These are phyloP conservation scores for Mikania micrantha DNA, from an alignment of 129 eudicot genomes.

Conservation along the genomic window DNA sequence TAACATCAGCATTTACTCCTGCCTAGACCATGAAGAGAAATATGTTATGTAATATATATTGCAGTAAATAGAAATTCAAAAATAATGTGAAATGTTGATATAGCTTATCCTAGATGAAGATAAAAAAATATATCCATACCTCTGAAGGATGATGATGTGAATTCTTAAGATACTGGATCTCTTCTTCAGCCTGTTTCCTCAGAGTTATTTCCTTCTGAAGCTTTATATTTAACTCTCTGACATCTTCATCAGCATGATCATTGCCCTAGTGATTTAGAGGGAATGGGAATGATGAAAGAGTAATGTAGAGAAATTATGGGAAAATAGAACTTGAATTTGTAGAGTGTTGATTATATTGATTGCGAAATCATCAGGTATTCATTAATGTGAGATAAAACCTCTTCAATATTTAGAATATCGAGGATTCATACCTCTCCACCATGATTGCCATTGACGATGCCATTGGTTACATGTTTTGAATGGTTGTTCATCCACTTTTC, in stretches of 20 bases:
- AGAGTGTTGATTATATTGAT: background rate
- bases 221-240: constrained; percentile 47
- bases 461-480: constrained; percentile 57
- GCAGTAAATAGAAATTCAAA: background rate
- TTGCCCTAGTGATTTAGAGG: constrained; percentile 33
- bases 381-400: background rate
- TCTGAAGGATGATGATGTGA: constrained; percentile 49
- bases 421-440: constrained; percentile 46
- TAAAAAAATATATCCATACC: constrained; percentile 36
- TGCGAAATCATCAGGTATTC: background rate
- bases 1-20: constrained; percentile 66
- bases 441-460: constrained; percentile 35
- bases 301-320: background rate
- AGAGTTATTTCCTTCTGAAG: constrained; percentile 69
- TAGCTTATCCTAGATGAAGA: background rate
- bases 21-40: constrained; percentile 46
- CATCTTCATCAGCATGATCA: constrained; percentile 39
- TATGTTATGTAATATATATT: constrained; percentile 21
- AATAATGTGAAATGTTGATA: constrained; percentile 4
- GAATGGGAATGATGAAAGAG: constrained; percentile 6
- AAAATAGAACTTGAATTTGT: background rate
- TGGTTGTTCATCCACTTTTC: constrained; percentile 87
- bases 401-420: background rate
- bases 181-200: constrained; percentile 84
- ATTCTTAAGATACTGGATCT: constrained; percentile 50